Evolutionary conservation across 2,329 filamentous ascomycete genomes (phyloP).

Genomic region (Colletotrichum costaricense): DNA sequence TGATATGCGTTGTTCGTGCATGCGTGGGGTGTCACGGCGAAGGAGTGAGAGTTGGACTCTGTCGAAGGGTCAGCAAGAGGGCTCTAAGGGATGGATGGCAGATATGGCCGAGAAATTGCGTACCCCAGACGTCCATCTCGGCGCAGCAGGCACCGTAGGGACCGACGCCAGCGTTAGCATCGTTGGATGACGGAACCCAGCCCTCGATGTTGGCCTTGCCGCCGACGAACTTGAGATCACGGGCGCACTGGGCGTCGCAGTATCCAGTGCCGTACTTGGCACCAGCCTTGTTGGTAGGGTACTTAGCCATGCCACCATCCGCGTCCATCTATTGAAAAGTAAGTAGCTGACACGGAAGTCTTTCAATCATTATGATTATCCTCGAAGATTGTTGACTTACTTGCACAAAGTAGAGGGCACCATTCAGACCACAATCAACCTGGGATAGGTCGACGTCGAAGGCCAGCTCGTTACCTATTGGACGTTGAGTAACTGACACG

Average conservation of each 20-base stretch:
- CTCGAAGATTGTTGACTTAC: conserved; percentile 37
- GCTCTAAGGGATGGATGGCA: background rate
- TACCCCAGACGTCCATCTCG: conserved; percentile 72
- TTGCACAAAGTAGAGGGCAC: conserved; percentile 69
- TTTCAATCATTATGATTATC: background rate
- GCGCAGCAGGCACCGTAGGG: conserved; percentile 64
- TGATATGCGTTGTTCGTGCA: conserved; percentile 58
- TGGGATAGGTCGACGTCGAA: conserved; percentile 75
- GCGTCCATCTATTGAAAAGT: conserved; percentile 54
- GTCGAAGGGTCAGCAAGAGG: background rate
- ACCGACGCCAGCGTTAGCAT: conserved; percentile 62
- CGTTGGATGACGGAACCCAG: conserved; percentile 60
- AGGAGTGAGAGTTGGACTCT: conserved; percentile 66
- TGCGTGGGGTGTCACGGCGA: conserved; percentile 67
- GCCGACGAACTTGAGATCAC: conserved; percentile 61
- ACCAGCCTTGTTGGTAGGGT: conserved; percentile 54
- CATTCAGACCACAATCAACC: conserved; percentile 74
- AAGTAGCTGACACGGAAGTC: background rate
- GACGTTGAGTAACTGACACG: too few relatives aligned
- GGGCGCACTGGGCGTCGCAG: conserved; percentile 61
- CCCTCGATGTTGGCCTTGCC: conserved; percentile 55
- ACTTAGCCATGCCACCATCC: conserved; percentile 60
- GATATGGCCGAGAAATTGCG: background rate
- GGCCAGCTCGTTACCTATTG: conserved; percentile 66
- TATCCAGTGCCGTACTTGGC: conserved; percentile 68